A percentile compares a stretch with the other conserved stretches of the same genome.
These are phyloP conservation scores for Apiospora malaysiana DNA, from an alignment of 2,329 filamentous ascomycete genomes.

Conservation along the genomic window DNA sequence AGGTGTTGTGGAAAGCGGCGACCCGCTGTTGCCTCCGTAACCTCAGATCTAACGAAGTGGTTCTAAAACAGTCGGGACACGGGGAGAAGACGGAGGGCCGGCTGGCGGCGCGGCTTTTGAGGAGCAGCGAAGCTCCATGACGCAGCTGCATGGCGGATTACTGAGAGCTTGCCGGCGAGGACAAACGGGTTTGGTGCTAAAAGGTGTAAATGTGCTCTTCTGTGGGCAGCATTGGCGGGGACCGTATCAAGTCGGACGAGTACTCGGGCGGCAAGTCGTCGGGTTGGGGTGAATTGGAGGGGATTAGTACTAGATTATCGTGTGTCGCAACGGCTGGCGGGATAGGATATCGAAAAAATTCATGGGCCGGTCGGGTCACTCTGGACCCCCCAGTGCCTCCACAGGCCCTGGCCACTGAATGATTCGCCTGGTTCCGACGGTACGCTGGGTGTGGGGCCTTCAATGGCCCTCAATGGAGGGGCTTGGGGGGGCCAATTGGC, in stretches of 20 bases:
- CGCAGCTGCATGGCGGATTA: slow-evolving; percentile 57
- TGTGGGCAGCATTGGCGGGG: not conserved
- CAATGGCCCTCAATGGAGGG: not conserved
- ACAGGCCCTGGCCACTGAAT: slow-evolving; percentile 11
- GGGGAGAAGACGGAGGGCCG: slow-evolving; percentile 43
- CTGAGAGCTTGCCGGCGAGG: slow-evolving; percentile 27
- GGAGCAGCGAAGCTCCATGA: slow-evolving; percentile 57
- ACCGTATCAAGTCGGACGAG: not conserved
- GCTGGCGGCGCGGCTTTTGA: slow-evolving; percentile 44
- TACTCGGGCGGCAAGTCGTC: not conserved
- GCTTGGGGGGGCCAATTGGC: slow-evolving; percentile 4
- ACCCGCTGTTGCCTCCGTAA: slow-evolving; percentile 41
- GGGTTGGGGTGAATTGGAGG: not conserved
- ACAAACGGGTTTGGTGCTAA: not conserved
- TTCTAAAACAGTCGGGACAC: slow-evolving; percentile 47
- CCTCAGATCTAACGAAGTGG: slow-evolving; percentile 39
- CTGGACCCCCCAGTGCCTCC: not conserved
- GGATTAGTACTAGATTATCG: not conserved
- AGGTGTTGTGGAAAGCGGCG: slow-evolving; percentile 51
- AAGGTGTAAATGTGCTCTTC: not conserved
- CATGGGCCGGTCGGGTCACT: slow-evolving; percentile 3
- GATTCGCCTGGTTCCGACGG: not conserved
- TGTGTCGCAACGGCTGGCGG: not conserved
- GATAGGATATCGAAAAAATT: slow-evolving; percentile 19
- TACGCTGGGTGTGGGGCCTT: not conserved